Conservation (phyloP, 352 stramenopile genomes). For the Phytophthora cactorum region DNA sequence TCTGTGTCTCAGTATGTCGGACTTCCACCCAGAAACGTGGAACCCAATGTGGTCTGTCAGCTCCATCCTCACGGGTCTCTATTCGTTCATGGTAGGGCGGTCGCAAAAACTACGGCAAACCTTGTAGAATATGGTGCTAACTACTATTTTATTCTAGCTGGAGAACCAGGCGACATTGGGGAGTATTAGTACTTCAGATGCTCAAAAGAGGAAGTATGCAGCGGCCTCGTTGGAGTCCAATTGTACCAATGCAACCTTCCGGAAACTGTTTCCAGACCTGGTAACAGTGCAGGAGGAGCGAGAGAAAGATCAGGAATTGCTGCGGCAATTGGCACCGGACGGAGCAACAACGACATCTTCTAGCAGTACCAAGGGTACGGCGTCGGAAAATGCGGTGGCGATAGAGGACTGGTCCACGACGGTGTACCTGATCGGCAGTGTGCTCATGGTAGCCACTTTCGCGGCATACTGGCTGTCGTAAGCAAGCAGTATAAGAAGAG, state of each 20-base stretch:
- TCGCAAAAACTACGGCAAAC: background rate
- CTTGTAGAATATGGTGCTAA: conserved; percentile 15
- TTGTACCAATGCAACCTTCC: conserved; percentile 78
- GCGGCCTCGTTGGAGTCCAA: conserved; percentile 83
- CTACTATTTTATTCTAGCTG: conserved; percentile 41
- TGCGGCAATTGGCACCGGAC: conserved; percentile 34
- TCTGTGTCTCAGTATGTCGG: conserved; percentile 95
- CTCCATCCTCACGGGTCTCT: conserved; percentile 95
- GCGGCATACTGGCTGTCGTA: conserved; percentile 61
- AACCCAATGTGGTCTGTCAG: conserved; percentile 97
- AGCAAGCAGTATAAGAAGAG: conserved; percentile 17
- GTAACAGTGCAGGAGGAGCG: conserved; percentile 76
- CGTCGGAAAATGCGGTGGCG: conserved; percentile 22
- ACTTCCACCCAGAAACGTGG: conserved; percentile 96
- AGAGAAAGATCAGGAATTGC: conserved; percentile 51
- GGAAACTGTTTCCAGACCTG: conserved; percentile 90
- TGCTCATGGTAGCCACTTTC: conserved; percentile 47
- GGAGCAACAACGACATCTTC: conserved; percentile 13
- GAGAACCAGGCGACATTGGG: conserved; percentile 88
- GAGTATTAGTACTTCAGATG: conserved; percentile 87
- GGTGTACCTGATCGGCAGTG: conserved; percentile 46
- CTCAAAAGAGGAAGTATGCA: conserved; percentile 87
- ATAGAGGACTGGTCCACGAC: conserved; percentile 51
- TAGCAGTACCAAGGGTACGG: conserved; percentile 22
- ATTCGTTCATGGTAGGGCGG: conserved; percentile 92